These are phyloP conservation scores for Fraxinus americana DNA, from an alignment of 257 asterid genomes.

Conservation along the genomic window DNA sequence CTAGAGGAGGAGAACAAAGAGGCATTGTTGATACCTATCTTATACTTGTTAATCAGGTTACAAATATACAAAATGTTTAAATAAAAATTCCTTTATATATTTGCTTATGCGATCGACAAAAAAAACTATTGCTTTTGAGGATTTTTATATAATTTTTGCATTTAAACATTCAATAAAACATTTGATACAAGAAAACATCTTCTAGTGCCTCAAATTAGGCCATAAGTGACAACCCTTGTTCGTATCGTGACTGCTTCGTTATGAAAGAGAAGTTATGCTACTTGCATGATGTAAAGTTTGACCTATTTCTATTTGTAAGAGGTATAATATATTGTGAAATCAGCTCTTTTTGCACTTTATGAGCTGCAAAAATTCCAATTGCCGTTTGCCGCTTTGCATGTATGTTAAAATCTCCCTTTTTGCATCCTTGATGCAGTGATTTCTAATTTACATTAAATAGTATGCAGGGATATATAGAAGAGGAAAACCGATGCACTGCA, in stretches of 20 bases:
- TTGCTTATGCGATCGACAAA: no score
- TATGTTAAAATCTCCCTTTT: slow-evolving; percentile 24
- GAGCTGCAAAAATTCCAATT: slow-evolving; percentile 37
- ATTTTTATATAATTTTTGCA: neutral
- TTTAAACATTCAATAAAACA: neutral
- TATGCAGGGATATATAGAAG: slow-evolving; percentile 34
- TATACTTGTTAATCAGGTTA: neutral
- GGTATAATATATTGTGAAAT: slow-evolving; percentile 39
- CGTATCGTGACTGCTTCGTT: slow-evolving; percentile 33
- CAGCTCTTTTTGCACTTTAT: slow-evolving; percentile 37
- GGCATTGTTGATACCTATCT: slow-evolving; percentile 25
- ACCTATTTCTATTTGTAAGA: slow-evolving; percentile 37
- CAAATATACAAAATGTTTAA: neutral
- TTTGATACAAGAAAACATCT: slow-evolving; percentile 32
- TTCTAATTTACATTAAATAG: slow-evolving; percentile 6
- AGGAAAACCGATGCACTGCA: slow-evolving; percentile 11
- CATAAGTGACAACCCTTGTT: slow-evolving; percentile 36
- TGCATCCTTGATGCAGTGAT: slow-evolving; percentile 1
- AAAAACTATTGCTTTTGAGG: no score
- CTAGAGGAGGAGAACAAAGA: slow-evolving; percentile 19
- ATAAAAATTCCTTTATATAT: no score
- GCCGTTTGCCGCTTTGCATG: slow-evolving; percentile 55
- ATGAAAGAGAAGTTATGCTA: slow-evolving; percentile 41
- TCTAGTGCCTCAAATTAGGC: slow-evolving; percentile 39
- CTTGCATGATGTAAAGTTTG: slow-evolving; percentile 29